phyloP scores from a whole-genome alignment of 169 alveolate species.

The Ophryocystis elektroscirrha region DNA sequence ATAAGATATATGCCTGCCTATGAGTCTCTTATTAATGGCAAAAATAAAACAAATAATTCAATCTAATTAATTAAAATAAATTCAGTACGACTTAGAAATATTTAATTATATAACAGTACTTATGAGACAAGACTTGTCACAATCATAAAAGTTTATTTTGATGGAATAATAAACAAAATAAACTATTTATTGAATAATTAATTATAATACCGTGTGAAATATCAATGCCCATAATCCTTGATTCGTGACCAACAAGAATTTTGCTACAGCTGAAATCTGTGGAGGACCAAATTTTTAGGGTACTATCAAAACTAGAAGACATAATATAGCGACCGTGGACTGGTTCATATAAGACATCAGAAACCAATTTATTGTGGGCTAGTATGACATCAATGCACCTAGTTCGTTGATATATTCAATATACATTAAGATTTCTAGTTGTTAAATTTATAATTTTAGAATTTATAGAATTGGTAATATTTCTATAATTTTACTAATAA shows the following conservation, averaged over 20 bases:
- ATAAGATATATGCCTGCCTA: no score
- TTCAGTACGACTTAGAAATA: no score
- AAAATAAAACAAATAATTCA: no score
- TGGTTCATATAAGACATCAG: slow-evolving; percentile 12
- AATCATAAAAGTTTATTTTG: background rate
- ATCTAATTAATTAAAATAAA: no score
- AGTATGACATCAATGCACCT: slow-evolving; percentile 3
- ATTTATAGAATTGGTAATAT: no score
- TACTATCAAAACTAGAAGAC: slow-evolving; percentile 10
- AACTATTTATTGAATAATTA: background rate
- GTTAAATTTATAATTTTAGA: no score
- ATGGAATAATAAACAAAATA: background rate
- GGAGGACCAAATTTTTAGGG: slow-evolving; percentile 10
- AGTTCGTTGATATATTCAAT: no score
- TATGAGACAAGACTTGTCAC: no score
- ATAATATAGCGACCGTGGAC: slow-evolving; percentile 7
- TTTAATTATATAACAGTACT: no score
- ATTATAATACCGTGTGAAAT: background rate
- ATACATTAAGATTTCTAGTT: no score
- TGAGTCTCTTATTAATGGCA: no score
- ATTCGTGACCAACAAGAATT: slow-evolving; percentile 9
- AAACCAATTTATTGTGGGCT: slow-evolving; percentile 16
- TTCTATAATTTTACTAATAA: no score
- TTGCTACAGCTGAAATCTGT: slow-evolving; percentile 4
- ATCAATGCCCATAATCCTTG: slow-evolving; percentile 11